Evolutionary conservation across 306 rosid genomes (phyloP), one percentile per base, ranked within the genome.

Genomic region (Comarum palustre): DNA sequence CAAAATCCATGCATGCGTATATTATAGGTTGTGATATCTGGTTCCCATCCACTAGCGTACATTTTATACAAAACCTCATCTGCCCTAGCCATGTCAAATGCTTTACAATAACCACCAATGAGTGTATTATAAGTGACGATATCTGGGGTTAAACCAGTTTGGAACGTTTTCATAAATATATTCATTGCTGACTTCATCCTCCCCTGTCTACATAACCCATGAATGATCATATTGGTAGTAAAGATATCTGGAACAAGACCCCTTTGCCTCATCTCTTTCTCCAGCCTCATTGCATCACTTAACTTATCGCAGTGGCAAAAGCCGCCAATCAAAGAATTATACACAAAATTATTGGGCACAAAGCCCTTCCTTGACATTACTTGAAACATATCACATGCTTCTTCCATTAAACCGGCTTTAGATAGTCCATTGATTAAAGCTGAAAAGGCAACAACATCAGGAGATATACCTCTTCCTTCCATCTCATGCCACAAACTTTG

Each of bases 401-500:
- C 88, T 68, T 87, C 86, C 82, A 87, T 72, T 71, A 81, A 68
- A 71, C 96, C 92, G 20, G 82, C 83, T 73, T 78, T 89, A 9
- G 88, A 82, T 42, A 91, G 82, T 48, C 97, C 97, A 77, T 87
- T 87, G 24, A 91, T 89, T 67, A 85, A 89, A 82, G 86, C 96
- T n/a, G 97, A 70, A 66, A 84, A 87, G 54, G 92, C 83, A 70
- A 91, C 87, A 64, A 74, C 88, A 66, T 91, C 97, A 15, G 96
- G 96, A 78, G 50, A 87, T 47, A 85, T 50, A 58, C 89, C 87
- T 78, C 80, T 76, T 66, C 36, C 65, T 79, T 78, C 77, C 97
- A 89, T 91, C 84, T 85, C 92, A 50, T 73, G 84, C 97, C 97
- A 91, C 32, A 91, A 67, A 80, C 78, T 79, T 55, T 52, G 85